Evolutionary conservation across 345 rosid genomes (phyloP).

Genomic region (Streptanthus diversifolius): DNA sequence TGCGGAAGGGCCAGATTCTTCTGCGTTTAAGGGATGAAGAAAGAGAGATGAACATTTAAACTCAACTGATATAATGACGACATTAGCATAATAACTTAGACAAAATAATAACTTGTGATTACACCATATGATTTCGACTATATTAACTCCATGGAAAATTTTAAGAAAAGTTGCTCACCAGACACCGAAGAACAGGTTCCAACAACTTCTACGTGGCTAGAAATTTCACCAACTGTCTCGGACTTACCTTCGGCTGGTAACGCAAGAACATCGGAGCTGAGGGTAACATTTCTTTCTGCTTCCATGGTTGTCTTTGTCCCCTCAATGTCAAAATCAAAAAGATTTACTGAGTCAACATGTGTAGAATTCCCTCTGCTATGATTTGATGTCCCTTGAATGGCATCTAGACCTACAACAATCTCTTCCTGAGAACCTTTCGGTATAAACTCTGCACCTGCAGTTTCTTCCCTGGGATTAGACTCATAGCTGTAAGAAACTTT

Average conservation of each 20-base stretch:
- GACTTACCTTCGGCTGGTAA: background rate
- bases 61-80: background rate
- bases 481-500: conserved; percentile 5
- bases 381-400: background rate
- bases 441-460: background rate
- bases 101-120: background rate
- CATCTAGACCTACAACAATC: background rate
- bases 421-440: background rate
- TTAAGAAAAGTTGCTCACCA: conserved; percentile 14
- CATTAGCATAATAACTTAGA: background rate
- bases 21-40: background rate
- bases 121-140: background rate
- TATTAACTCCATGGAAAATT: background rate
- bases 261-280: background rate
- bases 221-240: background rate
- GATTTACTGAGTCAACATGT: background rate
- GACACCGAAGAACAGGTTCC: conserved; percentile 16
- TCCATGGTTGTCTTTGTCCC: background rate
- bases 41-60: background rate
- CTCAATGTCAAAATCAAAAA: background rate
- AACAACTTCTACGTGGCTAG: background rate
- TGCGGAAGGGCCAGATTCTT: background rate
- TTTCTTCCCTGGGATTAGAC: background rate
- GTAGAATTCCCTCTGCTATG: background rate
- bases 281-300: background rate